A percentile compares a stretch with the other conserved stretches of the same genome.
Evolutionary conservation across 768 basidiomycete species (phyloP).

Genomic region (Amanita pallidorosea): DNA sequence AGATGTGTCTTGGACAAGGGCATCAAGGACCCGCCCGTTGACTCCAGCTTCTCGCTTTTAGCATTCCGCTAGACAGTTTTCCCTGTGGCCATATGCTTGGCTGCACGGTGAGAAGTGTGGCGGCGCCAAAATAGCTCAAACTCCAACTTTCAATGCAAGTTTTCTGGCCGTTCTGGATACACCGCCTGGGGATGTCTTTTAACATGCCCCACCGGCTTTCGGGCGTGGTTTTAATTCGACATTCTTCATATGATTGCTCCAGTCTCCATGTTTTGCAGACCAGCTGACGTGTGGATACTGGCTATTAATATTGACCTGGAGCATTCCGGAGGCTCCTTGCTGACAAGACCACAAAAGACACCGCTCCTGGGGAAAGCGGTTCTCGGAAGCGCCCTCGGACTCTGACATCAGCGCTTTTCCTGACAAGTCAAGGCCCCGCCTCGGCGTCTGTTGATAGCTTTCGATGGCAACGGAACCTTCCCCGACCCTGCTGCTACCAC

Average conservation of each 20-base stretch:
- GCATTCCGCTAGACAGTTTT: slow-evolving; percentile 1
- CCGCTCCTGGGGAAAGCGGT: neutral
- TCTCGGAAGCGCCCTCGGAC: slow-evolving; percentile 1
- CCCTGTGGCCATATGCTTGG: neutral
- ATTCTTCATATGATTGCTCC: neutral
- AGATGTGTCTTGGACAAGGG: neutral
- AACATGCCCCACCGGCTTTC: neutral
- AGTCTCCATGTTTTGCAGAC: neutral
- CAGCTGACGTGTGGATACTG: neutral
- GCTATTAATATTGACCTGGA: neutral
- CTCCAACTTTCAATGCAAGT: neutral
- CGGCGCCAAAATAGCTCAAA: slow-evolving; percentile 1
- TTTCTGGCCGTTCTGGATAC: neutral
- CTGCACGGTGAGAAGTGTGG: slow-evolving; percentile 1
- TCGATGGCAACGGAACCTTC: neutral
- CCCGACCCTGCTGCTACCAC: neutral
- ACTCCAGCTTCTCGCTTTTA: neutral
- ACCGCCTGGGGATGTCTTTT: neutral
- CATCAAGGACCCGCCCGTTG: neutral
- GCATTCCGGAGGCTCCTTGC: neutral
- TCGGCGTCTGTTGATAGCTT: neutral
- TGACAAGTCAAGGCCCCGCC: neutral
- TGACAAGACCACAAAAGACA: neutral
- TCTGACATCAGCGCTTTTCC: neutral
- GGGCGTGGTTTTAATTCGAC: neutral